phyloP scores from a whole-genome alignment of 2,329 filamentous ascomycete genomes.

The Fusarium sp. region DNA sequence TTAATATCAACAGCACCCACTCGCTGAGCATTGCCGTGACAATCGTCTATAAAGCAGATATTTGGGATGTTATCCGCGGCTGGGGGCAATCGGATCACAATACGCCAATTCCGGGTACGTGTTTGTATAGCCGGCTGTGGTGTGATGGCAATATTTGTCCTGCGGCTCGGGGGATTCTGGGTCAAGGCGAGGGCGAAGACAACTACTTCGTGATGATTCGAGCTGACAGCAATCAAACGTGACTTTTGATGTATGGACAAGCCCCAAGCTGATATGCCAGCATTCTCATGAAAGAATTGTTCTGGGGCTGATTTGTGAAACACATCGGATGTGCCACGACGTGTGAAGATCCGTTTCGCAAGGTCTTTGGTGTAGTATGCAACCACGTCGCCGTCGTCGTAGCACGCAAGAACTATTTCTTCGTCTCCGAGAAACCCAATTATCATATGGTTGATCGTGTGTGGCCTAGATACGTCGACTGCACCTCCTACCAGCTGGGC shows the following conservation, averaged over 20 bases:
- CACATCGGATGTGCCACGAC: conserved; percentile 8
- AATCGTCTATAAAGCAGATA: conserved; percentile 62
- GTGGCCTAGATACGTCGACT: conserved; percentile 63
- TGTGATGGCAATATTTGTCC: not conserved
- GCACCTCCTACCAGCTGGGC: conserved; percentile 60
- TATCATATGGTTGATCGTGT: conserved; percentile 76
- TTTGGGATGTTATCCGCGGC: conserved; percentile 63
- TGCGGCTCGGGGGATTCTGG: conserved; percentile 8
- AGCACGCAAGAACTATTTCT: conserved; percentile 75
- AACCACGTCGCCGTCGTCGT: conserved; percentile 80
- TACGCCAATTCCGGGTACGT: conserved; percentile 62
- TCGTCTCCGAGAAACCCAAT: conserved; percentile 75
- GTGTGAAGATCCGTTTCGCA: conserved; percentile 56
- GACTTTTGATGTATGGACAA: conserved; percentile 83
- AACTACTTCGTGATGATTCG: conserved; percentile 72
- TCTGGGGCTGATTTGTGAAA: conserved; percentile 37
- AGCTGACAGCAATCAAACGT: conserved; percentile 86
- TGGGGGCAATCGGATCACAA: conserved; percentile 57
- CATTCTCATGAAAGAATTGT: conserved; percentile 80
- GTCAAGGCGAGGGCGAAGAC: conserved; percentile 64
- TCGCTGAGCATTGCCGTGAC: conserved; percentile 60
- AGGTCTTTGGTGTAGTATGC: conserved; percentile 74
- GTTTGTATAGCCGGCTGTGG: conserved; percentile 13
- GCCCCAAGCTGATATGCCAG: conserved; percentile 87
- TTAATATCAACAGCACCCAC: conserved; percentile 64